A percentile compares a stretch with the other conserved stretches of the same genome.
Evolutionary conservation across 2,329 filamentous ascomycete genomes (phyloP).

Genomic region (Raffaelea deltoideospora): DNA sequence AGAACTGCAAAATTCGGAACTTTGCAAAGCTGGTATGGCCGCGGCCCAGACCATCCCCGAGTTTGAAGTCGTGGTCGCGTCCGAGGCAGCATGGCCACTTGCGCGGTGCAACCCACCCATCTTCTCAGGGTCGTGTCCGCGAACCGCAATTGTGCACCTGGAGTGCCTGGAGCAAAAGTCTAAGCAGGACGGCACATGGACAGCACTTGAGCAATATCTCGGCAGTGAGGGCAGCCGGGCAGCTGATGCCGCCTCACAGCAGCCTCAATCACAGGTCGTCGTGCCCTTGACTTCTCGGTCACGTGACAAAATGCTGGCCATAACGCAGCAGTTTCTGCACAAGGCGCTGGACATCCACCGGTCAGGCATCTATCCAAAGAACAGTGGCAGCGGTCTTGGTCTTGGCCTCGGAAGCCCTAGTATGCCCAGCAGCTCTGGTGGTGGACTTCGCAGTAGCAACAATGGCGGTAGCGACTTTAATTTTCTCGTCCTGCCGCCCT

Average conservation of each 20-base stretch:
- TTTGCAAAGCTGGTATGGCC: too few relatives aligned
- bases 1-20: too few relatives aligned
- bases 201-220: slow-evolving; percentile 25
- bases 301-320: slow-evolving; percentile 55
- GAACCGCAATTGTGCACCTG: slow-evolving; percentile 34
- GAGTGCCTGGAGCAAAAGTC: slow-evolving; percentile 34
- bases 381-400: slow-evolving; percentile 23
- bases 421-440: too few relatives aligned
- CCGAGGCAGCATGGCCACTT: slow-evolving; percentile 35
- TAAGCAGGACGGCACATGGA: slow-evolving; percentile 31
- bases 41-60: slow-evolving; percentile 23
- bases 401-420: slow-evolving; percentile 21
- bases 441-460: too few relatives aligned
- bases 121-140: slow-evolving; percentile 28
- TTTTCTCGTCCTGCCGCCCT: slow-evolving; percentile 51
- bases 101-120: slow-evolving; percentile 32
- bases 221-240: slow-evolving; percentile 18
- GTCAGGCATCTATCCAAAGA: slow-evolving; percentile 21
- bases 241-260: slow-evolving; percentile 19
- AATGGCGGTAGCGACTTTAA: slow-evolving; percentile 32
- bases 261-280: too few relatives aligned
- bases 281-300: slow-evolving; percentile 32
- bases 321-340: slow-evolving; percentile 54
- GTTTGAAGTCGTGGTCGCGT: slow-evolving; percentile 29
- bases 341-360: slow-evolving; percentile 56